Conservation (phyloP, 2,329 filamentous ascomycete species). For the Coniochaeta prunicola region DNA sequence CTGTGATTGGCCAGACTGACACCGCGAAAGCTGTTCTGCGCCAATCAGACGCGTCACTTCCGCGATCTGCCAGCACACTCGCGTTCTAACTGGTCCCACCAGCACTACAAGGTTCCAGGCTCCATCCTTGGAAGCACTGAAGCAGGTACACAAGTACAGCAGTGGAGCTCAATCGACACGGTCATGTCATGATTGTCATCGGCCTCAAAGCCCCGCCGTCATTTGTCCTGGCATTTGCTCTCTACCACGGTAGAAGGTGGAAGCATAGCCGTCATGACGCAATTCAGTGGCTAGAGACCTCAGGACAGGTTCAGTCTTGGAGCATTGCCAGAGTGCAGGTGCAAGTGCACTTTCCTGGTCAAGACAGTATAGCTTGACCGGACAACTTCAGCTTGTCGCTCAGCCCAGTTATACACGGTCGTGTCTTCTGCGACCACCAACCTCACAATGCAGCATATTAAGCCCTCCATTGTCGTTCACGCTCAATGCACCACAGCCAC, state of each 20-base stretch:
- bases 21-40: neutral
- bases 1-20: neutral
- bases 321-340: neutral
- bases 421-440: neutral
- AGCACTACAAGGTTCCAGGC: neutral
- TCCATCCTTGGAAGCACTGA: neutral
- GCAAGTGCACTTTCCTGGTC: neutral
- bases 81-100: conserved; percentile 1
- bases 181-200: neutral
- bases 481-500: conserved; percentile 4
- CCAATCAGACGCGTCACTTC: conserved; percentile 7
- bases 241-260: neutral
- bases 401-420: neutral
- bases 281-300: too few species aligned
- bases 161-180: neutral
- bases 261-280: too few species aligned
- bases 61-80: conserved; percentile 1
- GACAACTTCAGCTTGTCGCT: neutral
- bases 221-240: neutral
- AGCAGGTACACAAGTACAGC: too few species aligned
- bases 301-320: too few species aligned
- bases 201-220: neutral
- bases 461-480: neutral
- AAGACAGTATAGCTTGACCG: neutral
- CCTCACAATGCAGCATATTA: neutral